A percentile compares a stretch with the other conserved stretches of the same genome.
phyloP scores from a whole-genome alignment of 805 yeast species.

The Saccharomycopsis sp. region DNA sequence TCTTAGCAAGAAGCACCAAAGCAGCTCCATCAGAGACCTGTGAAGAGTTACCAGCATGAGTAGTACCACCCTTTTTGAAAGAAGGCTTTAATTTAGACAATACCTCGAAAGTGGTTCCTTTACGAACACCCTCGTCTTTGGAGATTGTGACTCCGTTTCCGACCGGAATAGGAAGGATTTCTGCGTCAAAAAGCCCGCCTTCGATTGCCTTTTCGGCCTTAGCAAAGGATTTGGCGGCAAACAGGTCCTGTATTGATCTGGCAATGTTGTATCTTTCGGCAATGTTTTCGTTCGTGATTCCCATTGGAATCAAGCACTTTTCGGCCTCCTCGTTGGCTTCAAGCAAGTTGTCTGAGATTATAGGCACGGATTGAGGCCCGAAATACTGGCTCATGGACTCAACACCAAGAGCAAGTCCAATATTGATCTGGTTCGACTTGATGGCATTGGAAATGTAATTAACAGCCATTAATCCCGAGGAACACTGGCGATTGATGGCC shows the following conservation, averaged over 20 bases:
- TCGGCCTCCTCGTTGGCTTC: slow-evolving; percentile 41
- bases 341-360: slow-evolving; percentile 45
- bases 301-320: slow-evolving; percentile 92
- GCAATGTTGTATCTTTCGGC: slow-evolving; percentile 58
- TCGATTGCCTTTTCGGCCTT: slow-evolving; percentile 76
- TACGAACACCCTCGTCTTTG: slow-evolving; percentile 87
- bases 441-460: slow-evolving; percentile 88
- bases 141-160: slow-evolving; percentile 38
- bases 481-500: slow-evolving; percentile 90
- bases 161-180: slow-evolving; percentile 75
- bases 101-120: slow-evolving; percentile 73
- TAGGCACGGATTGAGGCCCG: slow-evolving; percentile 71
- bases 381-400: slow-evolving; percentile 91
- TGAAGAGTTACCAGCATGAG: slow-evolving; percentile 95
- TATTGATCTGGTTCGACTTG: slow-evolving; percentile 76
- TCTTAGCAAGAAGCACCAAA: slow-evolving; percentile 75
- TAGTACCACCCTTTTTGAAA: slow-evolving; percentile 73
- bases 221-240: slow-evolving; percentile 80
- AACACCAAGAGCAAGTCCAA: slow-evolving; percentile 89
- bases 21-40: slow-evolving; percentile 97
- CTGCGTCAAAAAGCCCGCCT: slow-evolving; percentile 74
- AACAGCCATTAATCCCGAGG: slow-evolving; percentile 88
- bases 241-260: slow-evolving; percentile 74
- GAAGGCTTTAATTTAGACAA: slow-evolving; percentile 79
- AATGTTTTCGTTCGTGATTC: slow-evolving; percentile 89